Evolutionary conservation across 352 stramenopile genomes (phyloP), one percentile per base, ranked within the genome.

Genomic region (Elongisporangium undulatum): DNA sequence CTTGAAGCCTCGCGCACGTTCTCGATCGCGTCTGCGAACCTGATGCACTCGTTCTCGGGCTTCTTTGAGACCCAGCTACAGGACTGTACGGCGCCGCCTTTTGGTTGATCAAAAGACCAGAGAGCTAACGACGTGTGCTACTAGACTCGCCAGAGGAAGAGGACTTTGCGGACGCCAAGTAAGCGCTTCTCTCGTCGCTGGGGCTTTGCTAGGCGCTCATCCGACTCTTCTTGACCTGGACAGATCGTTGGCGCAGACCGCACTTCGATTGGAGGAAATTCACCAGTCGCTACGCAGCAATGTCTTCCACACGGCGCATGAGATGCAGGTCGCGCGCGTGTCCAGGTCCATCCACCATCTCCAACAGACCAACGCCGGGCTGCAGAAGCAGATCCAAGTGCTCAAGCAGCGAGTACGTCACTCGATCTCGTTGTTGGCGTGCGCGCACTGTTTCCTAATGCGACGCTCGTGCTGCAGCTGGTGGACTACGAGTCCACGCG

Each of bases 401-500:
- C 62, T 87, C 34, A 80, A 82, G 49, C 75, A 85, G 63, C 79
- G 79, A 58, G 77, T 80, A 8, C 8, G 54, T 56, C n/a, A 16
- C 19, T 13, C 7, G 4, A 12, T 4, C 1, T 29, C 7, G 20
- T 55, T 4, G 16, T 58, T 4, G 22, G 13, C 12, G 24, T 48
- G 6, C 34, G 16, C 7, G 12, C 17, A 45, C 34, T 10, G 29
- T 2, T 39, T 39, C n/a, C 29, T 39, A 39, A 39, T 39, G 4
- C 34, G 34, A n/a, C 23, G 19, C 21, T 10, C 16, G 7, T 50
- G 12, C 17, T 49, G 8, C 56, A 92, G 79, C 65, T 90, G 34
- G 74, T 75, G n/a, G 80, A 92, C 49, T 86, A 89, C 53, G 79
- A 92, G 54, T 85, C 78, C 19, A 72, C 85, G n/a, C 78, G 82